phyloP scores from a whole-genome alignment of 1,139 yeast species.

The Taiozyma sp. region DNA sequence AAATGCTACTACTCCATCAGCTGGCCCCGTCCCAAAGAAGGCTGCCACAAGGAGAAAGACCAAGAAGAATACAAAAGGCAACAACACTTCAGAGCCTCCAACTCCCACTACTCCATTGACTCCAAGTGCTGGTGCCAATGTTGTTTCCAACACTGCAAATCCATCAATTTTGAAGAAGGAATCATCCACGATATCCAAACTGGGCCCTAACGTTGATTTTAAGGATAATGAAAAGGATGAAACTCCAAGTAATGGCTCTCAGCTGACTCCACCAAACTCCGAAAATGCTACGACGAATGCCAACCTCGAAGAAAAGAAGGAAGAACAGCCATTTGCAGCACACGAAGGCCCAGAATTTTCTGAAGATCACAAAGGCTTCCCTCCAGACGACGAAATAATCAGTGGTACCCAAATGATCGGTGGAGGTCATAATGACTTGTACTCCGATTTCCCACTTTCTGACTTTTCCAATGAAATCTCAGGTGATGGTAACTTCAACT shows the following conservation, averaged over 20 bases:
- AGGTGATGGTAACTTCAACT: conserved; percentile 23
- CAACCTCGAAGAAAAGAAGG: not conserved
- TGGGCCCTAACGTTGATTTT: conserved; percentile 6
- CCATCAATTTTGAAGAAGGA: conserved; percentile 6
- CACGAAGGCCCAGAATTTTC: not conserved
- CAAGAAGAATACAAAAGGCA: conserved; percentile 18
- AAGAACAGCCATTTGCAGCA: not conserved
- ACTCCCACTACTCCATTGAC: conserved; percentile 27
- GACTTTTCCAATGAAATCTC: conserved; percentile 22
- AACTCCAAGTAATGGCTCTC: conserved; percentile 21
- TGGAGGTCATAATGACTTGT: conserved; percentile 15
- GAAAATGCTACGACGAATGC: conserved; percentile 20
- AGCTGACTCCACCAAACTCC: conserved; percentile 24
- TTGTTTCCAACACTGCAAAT: conserved; percentile 1
- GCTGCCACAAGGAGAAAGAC: conserved; percentile 27
- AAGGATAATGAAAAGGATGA: conserved; percentile 5
- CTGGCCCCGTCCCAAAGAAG: conserved; percentile 17
- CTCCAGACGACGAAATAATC: conserved; percentile 11
- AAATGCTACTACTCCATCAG: conserved; percentile 11
- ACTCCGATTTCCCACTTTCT: conserved; percentile 20
- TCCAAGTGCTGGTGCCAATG: conserved; percentile 18
- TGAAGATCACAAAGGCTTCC: conserved; percentile 5
- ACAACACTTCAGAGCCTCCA: conserved; percentile 26
- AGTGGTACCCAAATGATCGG: conserved; percentile 12
- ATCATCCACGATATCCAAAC: conserved; percentile 10